These are phyloP conservation scores for Rubia yunnanensis DNA, from an alignment of 257 asterid species.

Conservation along the genomic window DNA sequence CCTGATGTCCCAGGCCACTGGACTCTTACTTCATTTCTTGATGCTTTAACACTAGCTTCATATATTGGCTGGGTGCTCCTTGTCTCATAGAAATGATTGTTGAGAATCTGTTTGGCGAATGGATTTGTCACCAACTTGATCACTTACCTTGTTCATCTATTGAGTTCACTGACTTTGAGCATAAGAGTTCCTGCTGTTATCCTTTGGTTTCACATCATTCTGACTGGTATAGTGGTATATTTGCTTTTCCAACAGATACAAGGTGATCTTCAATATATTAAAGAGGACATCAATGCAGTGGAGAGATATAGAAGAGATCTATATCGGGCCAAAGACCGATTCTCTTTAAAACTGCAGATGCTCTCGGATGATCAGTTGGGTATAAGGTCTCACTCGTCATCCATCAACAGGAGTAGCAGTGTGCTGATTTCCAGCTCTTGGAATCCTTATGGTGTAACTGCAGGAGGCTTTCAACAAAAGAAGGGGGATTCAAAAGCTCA, in stretches of 20 bases:
- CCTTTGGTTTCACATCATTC: neutral
- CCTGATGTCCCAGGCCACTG: neutral
- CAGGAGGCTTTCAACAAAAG: conserved; percentile 34
- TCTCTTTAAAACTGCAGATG: conserved; percentile 51
- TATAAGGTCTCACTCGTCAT: conserved; percentile 36
- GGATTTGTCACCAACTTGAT: neutral
- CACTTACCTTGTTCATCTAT: neutral
- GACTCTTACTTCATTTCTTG: neutral
- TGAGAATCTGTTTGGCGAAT: neutral
- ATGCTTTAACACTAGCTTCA: neutral
- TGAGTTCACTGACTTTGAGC: neutral
- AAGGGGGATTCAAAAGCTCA: conserved; percentile 40
- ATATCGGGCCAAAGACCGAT: conserved; percentile 61
- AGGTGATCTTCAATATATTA: conserved; percentile 42
- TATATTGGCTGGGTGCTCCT: neutral
- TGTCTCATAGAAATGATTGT: neutral
- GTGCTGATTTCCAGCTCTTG: conserved; percentile 42
- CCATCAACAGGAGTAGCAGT: conserved; percentile 37
- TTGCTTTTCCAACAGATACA: conserved; percentile 37
- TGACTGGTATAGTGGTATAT: neutral
- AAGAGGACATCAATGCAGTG: conserved; percentile 60
- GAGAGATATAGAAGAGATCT: conserved; percentile 61
- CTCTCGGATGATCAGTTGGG: conserved; percentile 43
- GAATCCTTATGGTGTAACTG: conserved; percentile 37
- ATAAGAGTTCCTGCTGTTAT: neutral